phyloP scores from a whole-genome alignment of 352 stramenopile species.

The Pythium chondricola region DNA sequence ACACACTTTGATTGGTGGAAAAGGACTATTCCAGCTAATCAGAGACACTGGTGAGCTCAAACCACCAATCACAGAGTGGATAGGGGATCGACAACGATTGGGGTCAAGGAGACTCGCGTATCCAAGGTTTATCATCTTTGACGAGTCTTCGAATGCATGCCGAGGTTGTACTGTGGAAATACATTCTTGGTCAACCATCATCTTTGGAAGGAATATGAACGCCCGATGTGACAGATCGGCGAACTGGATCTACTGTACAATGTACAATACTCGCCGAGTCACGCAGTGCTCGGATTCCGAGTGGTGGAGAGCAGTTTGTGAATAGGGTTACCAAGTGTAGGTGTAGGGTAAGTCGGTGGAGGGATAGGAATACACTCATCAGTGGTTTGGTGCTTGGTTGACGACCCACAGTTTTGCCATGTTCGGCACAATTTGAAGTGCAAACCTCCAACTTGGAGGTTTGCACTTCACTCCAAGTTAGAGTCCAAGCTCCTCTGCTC shows the following conservation, averaged over 20 bases:
- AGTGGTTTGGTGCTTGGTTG: constrained; percentile 1
- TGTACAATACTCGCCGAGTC: no score
- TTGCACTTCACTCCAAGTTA: no score
- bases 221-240: constrained; percentile 12
- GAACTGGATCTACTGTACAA: constrained; percentile 16
- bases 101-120: no score
- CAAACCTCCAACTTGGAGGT: not conserved
- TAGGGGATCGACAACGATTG: not conserved
- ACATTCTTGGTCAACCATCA: constrained; percentile 4
- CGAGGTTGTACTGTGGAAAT: constrained; percentile 10
- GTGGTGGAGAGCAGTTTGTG: constrained; percentile 12
- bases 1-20: constrained; percentile 5
- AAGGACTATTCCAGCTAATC: constrained; percentile 3
- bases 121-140: no score
- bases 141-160: no score
- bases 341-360: constrained; percentile 3
- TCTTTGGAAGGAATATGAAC: not conserved
- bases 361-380: constrained; percentile 14
- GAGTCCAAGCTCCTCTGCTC: no score
- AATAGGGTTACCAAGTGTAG: constrained; percentile 8
- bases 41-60: not conserved
- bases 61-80: not conserved
- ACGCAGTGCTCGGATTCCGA: no score
- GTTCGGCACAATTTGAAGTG: not conserved
- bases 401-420: not conserved